Evolutionary conservation across 257 asterid species (phyloP).

Genomic region (Solanum rostratum): DNA sequence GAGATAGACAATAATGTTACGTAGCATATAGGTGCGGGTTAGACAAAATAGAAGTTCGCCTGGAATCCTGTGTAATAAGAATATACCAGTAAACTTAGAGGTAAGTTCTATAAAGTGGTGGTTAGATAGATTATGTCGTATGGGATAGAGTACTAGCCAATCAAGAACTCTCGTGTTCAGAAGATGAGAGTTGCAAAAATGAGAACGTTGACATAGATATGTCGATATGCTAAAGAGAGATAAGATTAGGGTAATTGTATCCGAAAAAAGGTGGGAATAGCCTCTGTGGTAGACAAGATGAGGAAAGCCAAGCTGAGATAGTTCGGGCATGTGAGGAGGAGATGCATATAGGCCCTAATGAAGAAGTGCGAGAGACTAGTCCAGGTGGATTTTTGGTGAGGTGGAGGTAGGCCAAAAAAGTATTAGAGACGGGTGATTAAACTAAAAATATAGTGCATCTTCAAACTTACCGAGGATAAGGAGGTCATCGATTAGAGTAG

Average conservation of each 20-base stretch:
- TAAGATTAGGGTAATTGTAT: not conserved
- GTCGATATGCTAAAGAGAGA: not conserved
- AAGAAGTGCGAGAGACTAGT: not conserved
- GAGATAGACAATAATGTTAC: not conserved
- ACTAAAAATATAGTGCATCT: not conserved
- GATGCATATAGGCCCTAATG: not conserved
- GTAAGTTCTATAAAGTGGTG: not conserved
- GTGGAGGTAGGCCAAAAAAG: not conserved
- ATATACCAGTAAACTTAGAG: not conserved
- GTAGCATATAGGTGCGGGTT: not conserved
- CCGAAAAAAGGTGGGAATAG: not conserved
- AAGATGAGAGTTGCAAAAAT: not conserved
- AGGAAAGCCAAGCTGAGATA: not conserved
- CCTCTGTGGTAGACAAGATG: not conserved
- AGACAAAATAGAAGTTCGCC: not conserved
- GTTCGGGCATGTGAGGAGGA: not conserved
- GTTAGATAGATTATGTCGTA: not conserved
- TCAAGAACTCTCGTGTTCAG: not conserved
- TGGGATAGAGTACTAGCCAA: not conserved
- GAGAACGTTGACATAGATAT: not conserved
- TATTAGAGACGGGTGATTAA: not conserved
- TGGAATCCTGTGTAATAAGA: not conserved
- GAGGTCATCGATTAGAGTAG: not conserved
- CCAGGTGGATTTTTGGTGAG: no score
- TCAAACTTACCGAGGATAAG: not conserved